Evolutionary conservation across 495 filamentous ascomycete genomes (phyloP).

Genomic region (Daldinia concentrica): DNA sequence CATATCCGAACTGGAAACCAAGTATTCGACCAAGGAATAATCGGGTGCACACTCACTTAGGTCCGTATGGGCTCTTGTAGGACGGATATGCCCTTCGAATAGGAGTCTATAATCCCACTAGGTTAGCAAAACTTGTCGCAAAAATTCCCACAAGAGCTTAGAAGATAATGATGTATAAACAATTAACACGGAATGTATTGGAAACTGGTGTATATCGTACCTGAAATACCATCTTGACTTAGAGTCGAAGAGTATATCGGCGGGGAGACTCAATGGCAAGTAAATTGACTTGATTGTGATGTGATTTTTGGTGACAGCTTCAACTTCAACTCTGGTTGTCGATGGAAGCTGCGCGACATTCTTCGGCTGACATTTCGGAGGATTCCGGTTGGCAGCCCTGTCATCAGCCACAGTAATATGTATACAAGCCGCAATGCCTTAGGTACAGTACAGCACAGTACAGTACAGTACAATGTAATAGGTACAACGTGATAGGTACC

Average conservation of each 20-base stretch:
- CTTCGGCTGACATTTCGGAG: conserved; percentile 28
- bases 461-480: too few relatives aligned
- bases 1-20: not conserved
- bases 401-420: not conserved
- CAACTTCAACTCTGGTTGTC: conserved; percentile 23
- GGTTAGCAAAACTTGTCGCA: conserved; percentile 30
- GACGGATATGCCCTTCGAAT: conserved; percentile 43
- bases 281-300: conserved; percentile 12
- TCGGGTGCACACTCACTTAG: conserved; percentile 56
- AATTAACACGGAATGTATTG: not conserved
- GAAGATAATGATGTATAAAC: not conserved
- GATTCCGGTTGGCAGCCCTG: conserved; percentile 28
- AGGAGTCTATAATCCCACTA: conserved; percentile 46
- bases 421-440: not conserved
- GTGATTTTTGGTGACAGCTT: conserved; percentile 35
- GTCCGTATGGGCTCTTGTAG: conserved; percentile 62
- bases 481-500: too few relatives aligned
- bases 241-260: conserved; percentile 12
- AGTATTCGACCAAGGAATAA: not conserved
- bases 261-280: conserved; percentile 31
- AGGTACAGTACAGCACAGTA: too few relatives aligned
- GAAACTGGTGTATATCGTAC: conserved; percentile 43
- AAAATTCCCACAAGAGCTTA: conserved; percentile 1
- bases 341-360: conserved; percentile 44
- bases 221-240: conserved; percentile 54